These are phyloP conservation scores for Entomortierella lignicola DNA, from an alignment of 192 early-diverging fungal species.

Conservation along the genomic window DNA sequence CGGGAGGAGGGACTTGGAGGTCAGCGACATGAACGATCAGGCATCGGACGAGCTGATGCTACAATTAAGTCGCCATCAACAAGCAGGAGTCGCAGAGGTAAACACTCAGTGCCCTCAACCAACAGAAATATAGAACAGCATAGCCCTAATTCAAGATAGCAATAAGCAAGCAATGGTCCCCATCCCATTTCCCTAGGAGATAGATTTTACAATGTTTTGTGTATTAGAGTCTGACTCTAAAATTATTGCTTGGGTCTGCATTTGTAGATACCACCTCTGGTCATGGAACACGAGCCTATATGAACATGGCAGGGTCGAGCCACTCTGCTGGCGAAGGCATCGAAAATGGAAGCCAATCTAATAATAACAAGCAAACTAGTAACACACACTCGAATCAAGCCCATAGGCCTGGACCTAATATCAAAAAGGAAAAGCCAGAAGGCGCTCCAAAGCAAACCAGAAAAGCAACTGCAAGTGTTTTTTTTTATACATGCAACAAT, in stretches of 20 bases:
- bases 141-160: constrained; percentile 9
- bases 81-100: constrained; percentile 36
- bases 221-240: background rate
- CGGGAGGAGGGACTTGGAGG: constrained; percentile 14
- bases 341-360: background rate
- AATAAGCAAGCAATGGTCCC: constrained; percentile 19
- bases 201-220: background rate
- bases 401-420: background rate
- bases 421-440: constrained; percentile 31
- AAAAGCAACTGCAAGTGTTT: constrained; percentile 43
- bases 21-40: constrained; percentile 7
- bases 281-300: background rate
- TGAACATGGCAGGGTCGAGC: background rate
- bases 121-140: constrained; percentile 11
- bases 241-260: background rate
- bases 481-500: no score
- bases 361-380: constrained; percentile 3
- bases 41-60: background rate
- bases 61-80: constrained; percentile 9
- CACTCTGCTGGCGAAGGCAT: background rate
- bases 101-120: constrained; percentile 8
- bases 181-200: background rate
- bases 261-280: constrained; percentile 12
- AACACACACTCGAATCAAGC: background rate
- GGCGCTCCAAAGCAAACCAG: constrained; percentile 42